Conservation (phyloP, 2,329 filamentous ascomycete species). For the Rutstroemia sp. region DNA sequence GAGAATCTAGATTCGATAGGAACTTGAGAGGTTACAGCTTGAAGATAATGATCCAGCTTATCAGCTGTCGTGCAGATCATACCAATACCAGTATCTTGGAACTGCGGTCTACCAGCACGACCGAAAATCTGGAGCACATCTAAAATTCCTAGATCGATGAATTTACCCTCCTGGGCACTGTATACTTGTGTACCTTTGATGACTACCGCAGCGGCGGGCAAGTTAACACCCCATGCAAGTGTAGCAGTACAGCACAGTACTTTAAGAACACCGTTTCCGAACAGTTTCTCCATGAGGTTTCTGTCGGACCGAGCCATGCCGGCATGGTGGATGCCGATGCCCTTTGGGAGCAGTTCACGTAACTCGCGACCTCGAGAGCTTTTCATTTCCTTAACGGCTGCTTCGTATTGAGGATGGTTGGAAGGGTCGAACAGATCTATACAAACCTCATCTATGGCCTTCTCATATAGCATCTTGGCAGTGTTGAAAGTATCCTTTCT, state of each 20-base stretch:
- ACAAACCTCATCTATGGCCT: constrained; percentile 74
- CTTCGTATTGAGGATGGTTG: constrained; percentile 70
- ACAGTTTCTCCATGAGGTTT: constrained; percentile 91
- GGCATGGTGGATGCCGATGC: constrained; percentile 91
- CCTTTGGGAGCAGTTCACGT: constrained; percentile 81
- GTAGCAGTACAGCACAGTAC: constrained; percentile 98
- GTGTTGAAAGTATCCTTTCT: constrained; percentile 88
- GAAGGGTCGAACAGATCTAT: constrained; percentile 77
- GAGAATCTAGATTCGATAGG: constrained; percentile 98
- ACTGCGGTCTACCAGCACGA: constrained; percentile 94
- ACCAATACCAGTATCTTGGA: constrained; percentile 94
- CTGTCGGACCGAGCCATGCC: constrained; percentile 92
- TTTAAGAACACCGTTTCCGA: constrained; percentile 85
- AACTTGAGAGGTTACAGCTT: constrained; percentile 88
- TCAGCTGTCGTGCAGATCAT: constrained; percentile 98
- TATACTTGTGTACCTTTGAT: constrained; percentile 74
- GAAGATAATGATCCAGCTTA: constrained; percentile 83
- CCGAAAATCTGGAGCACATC: constrained; percentile 98
- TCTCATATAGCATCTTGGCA: constrained; percentile 76
- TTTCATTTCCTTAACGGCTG: constrained; percentile 77
- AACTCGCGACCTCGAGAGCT: constrained; percentile 79
- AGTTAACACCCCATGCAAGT: constrained; percentile 96
- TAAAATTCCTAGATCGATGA: constrained; percentile 90
- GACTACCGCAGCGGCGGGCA: constrained; percentile 90
- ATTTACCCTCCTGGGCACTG: constrained; percentile 92